A percentile compares a stretch with the other conserved stretches of the same genome.
phyloP scores from a whole-genome alignment of 73 alveolate species.

The Paramecium primaurelia region DNA sequence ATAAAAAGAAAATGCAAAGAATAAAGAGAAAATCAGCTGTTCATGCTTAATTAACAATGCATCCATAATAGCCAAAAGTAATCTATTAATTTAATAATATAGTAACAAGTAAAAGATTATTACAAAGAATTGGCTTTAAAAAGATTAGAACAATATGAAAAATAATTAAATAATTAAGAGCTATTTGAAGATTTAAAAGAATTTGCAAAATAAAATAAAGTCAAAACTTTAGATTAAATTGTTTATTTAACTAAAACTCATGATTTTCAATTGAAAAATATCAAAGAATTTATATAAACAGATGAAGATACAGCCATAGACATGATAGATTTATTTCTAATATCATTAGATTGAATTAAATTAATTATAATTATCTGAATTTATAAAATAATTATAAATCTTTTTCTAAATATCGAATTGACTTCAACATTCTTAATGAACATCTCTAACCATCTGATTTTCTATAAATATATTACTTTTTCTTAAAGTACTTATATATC shows the following conservation, averaged over 20 bases:
- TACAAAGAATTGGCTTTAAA: background rate
- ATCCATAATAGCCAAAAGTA: background rate
- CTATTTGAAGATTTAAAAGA: background rate
- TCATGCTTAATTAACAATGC: background rate
- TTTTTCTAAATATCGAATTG: too few relatives aligned
- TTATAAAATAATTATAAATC: too few relatives aligned
- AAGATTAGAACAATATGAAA: background rate
- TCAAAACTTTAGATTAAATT: background rate
- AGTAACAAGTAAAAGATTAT: background rate
- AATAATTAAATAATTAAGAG: background rate
- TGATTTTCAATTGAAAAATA: background rate
- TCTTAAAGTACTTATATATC: too few relatives aligned
- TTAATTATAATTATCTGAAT: background rate
- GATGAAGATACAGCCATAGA: background rate
- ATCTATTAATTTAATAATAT: background rate
- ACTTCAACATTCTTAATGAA: too few relatives aligned
- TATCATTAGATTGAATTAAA: background rate
- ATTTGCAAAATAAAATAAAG: background rate
- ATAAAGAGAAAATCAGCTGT: background rate
- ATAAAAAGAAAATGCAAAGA: background rate
- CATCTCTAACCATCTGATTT: too few relatives aligned
- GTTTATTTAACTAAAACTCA: background rate
- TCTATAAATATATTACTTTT: too few relatives aligned
- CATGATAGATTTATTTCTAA: background rate
- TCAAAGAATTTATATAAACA: background rate